Percentiles rank a stretch among this genome's conserved stretches.
Conservation (phyloP, 1,284 basidiomycete genomes). For the Leucoagaricus sp. region DNA sequence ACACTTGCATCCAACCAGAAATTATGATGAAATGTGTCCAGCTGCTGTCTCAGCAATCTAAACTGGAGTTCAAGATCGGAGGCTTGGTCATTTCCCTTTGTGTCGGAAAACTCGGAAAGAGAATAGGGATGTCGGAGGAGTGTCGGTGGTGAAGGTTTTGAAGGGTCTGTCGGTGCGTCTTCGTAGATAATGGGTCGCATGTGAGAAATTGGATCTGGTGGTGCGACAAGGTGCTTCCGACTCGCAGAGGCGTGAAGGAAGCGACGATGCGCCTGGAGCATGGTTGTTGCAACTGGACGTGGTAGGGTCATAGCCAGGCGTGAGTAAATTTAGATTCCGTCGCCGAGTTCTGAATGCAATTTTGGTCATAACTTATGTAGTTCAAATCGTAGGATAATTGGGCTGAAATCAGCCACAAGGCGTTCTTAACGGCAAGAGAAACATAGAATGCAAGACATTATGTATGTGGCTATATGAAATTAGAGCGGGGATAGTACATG, state of each 20-base stretch:
- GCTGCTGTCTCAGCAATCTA: constrained; percentile 64
- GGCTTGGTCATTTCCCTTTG: constrained; percentile 23
- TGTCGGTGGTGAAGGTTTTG: constrained; percentile 30
- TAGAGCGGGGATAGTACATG: neutral
- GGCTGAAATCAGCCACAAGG: too few relatives aligned
- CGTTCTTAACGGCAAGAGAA: too few relatives aligned
- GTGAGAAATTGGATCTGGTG: constrained; percentile 75
- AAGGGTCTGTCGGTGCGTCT: constrained; percentile 35
- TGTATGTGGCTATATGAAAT: too few relatives aligned
- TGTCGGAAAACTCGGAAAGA: constrained; percentile 60
- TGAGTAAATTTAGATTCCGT: constrained; percentile 2
- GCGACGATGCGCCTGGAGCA: constrained; percentile 2
- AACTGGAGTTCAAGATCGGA: constrained; percentile 61
- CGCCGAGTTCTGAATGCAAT: too few relatives aligned
- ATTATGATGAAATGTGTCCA: constrained; percentile 70
- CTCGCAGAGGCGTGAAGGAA: constrained; percentile 41
- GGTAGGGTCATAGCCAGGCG: constrained; percentile 6
- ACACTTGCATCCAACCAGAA: constrained; percentile 76
- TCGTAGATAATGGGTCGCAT: constrained; percentile 76
- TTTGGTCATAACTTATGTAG: too few relatives aligned
- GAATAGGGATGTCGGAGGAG: constrained; percentile 67
- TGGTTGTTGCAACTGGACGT: neutral
- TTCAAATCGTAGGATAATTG: too few relatives aligned
- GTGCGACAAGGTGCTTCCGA: constrained; percentile 58
- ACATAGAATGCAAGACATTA: too few relatives aligned